A percentile compares a stretch with the other conserved stretches of the same genome.
Conservation (phyloP, 23 red algal genomes). For the Gracilaria gracilis region DNA sequence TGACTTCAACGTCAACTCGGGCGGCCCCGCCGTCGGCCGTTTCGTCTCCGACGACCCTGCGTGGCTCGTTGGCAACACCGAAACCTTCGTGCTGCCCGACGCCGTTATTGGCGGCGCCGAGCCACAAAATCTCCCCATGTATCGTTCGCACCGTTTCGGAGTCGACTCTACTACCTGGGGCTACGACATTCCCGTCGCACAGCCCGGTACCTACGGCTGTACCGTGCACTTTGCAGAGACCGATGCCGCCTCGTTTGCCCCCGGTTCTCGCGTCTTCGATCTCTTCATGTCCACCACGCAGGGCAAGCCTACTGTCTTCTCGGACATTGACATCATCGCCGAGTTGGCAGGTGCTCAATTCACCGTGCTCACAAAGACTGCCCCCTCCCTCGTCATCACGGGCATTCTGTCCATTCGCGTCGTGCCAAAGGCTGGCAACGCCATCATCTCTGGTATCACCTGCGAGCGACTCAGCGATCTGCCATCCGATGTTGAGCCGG, state of each 20-base stretch:
- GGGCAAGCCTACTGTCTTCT: not conserved
- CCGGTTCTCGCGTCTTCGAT: constrained; percentile 49
- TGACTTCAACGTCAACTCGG: constrained; percentile 57
- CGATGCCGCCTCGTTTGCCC: constrained; percentile 34
- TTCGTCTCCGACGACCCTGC: constrained; percentile 46
- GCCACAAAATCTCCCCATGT: constrained; percentile 31
- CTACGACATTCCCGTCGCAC: constrained; percentile 49
- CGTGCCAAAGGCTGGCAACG: constrained; percentile 14
- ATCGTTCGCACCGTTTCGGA: constrained; percentile 48
- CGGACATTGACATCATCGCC: constrained; percentile 41
- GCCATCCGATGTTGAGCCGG: constrained; percentile 6
- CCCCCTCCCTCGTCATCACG: constrained; percentile 18
- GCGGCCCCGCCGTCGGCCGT: constrained; percentile 55
- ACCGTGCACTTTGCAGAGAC: constrained; percentile 63
- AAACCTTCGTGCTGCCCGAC: constrained; percentile 16
- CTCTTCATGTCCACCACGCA: constrained; percentile 14
- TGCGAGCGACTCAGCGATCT: constrained; percentile 51
- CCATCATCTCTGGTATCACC: constrained; percentile 55
- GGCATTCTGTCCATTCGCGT: constrained; percentile 53
- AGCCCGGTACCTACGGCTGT: constrained; percentile 57
- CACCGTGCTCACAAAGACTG: constrained; percentile 61
- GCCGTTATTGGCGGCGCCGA: constrained; percentile 50
- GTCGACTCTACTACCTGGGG: constrained; percentile 47
- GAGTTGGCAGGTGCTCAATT: constrained; percentile 48
- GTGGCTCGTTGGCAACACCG: constrained; percentile 37